Conservation (phyloP, 2,329 filamentous ascomycete genomes). For the Tolypocladium sp. region DNA sequence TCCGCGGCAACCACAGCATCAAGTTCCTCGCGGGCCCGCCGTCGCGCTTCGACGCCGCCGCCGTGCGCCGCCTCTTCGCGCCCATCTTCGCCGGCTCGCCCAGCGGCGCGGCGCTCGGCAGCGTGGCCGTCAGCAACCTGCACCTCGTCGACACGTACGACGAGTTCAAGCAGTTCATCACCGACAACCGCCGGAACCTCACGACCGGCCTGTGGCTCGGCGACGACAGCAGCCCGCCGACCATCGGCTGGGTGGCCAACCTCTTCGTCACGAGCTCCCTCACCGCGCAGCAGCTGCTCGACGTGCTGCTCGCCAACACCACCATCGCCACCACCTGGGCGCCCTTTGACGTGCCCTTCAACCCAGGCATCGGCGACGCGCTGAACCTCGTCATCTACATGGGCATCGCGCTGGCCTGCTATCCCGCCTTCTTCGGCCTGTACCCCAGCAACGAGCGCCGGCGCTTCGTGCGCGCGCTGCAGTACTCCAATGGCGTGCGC, state of each 20-base stretch:
- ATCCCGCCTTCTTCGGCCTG: conserved; percentile 78
- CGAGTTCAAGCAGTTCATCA: conserved; percentile 60
- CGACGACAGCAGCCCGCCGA: conserved; percentile 47
- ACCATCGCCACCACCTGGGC: conserved; percentile 65
- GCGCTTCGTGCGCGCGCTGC: conserved; percentile 68
- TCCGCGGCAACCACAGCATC: conserved; percentile 12
- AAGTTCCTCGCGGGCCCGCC: conserved; percentile 23
- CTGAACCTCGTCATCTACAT: conserved; percentile 78
- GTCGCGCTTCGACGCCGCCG: conserved; percentile 24
- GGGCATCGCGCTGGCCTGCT: conserved; percentile 66
- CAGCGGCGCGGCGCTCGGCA: conserved; percentile 9
- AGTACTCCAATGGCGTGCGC: conserved; percentile 87
- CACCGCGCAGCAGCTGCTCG: conserved; percentile 54
- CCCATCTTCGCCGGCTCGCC: conserved; percentile 27
- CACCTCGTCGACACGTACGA: conserved; percentile 53
- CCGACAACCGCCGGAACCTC: conserved; percentile 53
- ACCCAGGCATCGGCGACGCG: conserved; percentile 58
- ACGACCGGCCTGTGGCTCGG: conserved; percentile 72
- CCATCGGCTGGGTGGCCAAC: conserved; percentile 64
- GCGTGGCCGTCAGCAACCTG: conserved; percentile 18
- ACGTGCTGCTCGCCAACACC: conserved; percentile 57
- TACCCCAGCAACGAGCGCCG: conserved; percentile 83
- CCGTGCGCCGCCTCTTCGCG: conserved; percentile 23
- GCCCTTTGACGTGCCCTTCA: conserved; percentile 66
- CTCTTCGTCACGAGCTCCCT: conserved; percentile 47